Percentiles rank a stretch among this genome's conserved stretches.
Conservation (phyloP, 2,329 filamentous ascomycete genomes). For the Blastomyces emzantsi region DNA sequence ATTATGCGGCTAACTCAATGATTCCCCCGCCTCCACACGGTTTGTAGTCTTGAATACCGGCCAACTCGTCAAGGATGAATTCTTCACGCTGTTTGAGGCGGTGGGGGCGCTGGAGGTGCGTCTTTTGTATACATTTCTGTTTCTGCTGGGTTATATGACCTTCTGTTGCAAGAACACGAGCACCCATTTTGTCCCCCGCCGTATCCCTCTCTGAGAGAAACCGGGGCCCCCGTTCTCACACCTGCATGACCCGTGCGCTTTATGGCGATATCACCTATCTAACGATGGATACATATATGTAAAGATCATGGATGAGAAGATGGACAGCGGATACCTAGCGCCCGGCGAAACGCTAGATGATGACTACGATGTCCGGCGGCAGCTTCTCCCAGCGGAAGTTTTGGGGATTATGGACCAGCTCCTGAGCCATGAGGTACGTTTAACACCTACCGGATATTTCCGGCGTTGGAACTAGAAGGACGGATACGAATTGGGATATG, state of each 20-base stretch:
- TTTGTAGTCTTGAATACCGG: conserved; percentile 62
- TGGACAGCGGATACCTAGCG: conserved; percentile 85
- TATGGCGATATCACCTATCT: neutral
- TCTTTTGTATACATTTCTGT: conserved; percentile 2
- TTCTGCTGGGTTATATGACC: neutral
- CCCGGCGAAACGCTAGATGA: conserved; percentile 69
- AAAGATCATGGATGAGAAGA: conserved; percentile 98
- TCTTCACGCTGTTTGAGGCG: conserved; percentile 88
- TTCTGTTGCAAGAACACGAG: neutral
- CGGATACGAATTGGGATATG: neutral
- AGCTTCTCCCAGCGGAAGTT: conserved; percentile 66
- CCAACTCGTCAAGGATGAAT: conserved; percentile 84
- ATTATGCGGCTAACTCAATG: neutral
- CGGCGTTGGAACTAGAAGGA: neutral
- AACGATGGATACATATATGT: neutral
- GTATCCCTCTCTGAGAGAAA: neutral
- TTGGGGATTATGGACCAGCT: conserved; percentile 92
- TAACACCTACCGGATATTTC: neutral
- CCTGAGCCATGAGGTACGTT: conserved; percentile 68
- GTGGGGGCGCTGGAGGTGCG: conserved; percentile 62
- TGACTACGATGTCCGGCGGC: conserved; percentile 62
- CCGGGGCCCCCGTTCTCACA: neutral
- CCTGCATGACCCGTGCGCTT: neutral
- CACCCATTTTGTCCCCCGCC: no score
- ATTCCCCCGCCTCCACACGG: neutral